Conservation (phyloP, 1,284 basidiomycete genomes). For the Inonotus obliquus region DNA sequence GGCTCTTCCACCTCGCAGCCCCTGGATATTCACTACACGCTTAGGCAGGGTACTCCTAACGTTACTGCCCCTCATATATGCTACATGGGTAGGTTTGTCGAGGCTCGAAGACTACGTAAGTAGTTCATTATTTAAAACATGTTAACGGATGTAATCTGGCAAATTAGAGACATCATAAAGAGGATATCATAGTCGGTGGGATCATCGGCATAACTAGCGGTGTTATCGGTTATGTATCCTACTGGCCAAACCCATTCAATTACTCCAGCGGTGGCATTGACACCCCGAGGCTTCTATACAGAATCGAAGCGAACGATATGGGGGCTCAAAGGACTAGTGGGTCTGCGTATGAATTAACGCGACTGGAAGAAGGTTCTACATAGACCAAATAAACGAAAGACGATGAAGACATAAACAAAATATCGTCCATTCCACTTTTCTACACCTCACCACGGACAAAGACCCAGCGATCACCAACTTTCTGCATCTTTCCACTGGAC, state of each 20-base stretch:
- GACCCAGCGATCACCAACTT: conserved; percentile 66
- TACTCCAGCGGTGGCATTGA: conserved; percentile 29
- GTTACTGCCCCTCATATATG: conserved; percentile 48
- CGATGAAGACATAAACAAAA: conserved; percentile 23
- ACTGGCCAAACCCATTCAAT: conserved; percentile 60
- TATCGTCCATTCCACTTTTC: neutral
- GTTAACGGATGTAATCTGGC: neutral
- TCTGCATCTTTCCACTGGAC: conserved; percentile 57
- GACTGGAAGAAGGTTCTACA: conserved; percentile 41
- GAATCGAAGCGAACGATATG: conserved; percentile 20
- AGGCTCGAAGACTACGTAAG: conserved; percentile 62
- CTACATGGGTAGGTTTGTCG: conserved; percentile 56
- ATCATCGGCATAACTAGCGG: conserved; percentile 50
- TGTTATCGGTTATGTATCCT: conserved; percentile 49
- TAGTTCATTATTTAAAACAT: neutral
- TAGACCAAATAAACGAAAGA: conserved; percentile 28
- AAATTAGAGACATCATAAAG: conserved; percentile 57
- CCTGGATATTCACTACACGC: conserved; percentile 39
- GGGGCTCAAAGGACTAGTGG: conserved; percentile 25
- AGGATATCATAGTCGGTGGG: conserved; percentile 60
- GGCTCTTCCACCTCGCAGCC: conserved; percentile 31
- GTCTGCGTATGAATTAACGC: conserved; percentile 42
- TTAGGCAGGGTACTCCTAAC: conserved; percentile 46
- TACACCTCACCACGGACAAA: conserved; percentile 42
- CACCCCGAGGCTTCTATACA: conserved; percentile 40